Percentiles rank a stretch among this genome's conserved stretches.
phyloP scores from a whole-genome alignment of 208 protist genomes.

The Vickermania spadyakhi region DNA sequence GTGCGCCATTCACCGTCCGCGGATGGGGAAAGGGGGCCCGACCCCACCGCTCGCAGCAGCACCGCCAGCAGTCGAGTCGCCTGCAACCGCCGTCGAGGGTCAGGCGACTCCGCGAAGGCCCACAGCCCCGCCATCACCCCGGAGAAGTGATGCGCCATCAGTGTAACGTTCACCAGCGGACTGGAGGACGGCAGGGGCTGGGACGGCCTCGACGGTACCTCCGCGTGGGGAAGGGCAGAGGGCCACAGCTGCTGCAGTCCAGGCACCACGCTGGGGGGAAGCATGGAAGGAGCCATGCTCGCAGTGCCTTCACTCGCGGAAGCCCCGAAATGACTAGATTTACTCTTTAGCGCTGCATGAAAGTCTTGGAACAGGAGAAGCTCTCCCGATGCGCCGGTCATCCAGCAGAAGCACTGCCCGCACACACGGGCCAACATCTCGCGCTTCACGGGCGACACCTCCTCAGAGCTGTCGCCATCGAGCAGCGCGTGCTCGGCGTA shows the following conservation, averaged over 20 bases:
- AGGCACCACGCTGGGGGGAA: neutral
- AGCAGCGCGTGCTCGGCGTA: neutral
- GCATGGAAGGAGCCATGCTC: neutral
- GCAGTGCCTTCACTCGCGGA: neutral
- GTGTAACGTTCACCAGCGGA: slow-evolving; percentile 14
- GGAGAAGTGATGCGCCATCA: slow-evolving; percentile 16
- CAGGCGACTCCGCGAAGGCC: slow-evolving; percentile 19
- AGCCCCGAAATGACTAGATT: neutral
- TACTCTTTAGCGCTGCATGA: neutral
- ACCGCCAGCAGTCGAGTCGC: slow-evolving; percentile 10
- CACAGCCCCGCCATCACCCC: slow-evolving; percentile 35
- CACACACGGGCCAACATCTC: neutral
- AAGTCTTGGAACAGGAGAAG: neutral
- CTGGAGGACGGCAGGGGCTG: no score
- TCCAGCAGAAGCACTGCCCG: neutral
- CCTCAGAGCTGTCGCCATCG: neutral
- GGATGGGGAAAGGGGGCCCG: no score
- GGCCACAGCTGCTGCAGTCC: no score
- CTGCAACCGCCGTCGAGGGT: slow-evolving; percentile 24
- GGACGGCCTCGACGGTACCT: no score
- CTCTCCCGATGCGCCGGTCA: neutral
- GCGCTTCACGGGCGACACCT: neutral
- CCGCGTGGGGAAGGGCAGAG: no score
- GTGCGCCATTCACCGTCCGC: neutral
- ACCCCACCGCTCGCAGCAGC: neutral